A percentile compares a stretch with the other conserved stretches of the same genome.
These are phyloP conservation scores for Henckelia pumila DNA, from an alignment of 257 asterid genomes.

Conservation along the genomic window DNA sequence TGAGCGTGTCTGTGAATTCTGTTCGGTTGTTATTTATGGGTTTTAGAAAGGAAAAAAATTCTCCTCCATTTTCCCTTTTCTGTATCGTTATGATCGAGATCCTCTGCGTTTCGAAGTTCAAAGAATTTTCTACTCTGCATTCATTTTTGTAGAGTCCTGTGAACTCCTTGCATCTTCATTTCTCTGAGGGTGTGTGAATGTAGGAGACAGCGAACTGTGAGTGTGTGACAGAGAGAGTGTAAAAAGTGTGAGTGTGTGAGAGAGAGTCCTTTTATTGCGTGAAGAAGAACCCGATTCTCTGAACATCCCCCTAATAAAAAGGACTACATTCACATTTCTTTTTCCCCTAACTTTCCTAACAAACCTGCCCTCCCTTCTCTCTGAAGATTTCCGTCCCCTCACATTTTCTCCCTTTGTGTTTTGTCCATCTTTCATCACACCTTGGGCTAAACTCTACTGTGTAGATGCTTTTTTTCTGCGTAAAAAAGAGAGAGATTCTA, in stretches of 20 bases:
- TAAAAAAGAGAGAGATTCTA: not conserved
- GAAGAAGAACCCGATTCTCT: constrained; percentile 66
- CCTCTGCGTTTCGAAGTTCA: constrained; percentile 12
- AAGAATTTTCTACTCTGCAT: constrained; percentile 19
- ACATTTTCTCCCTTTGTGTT: not conserved
- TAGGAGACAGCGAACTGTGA: constrained; percentile 7
- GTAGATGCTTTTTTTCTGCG: not conserved
- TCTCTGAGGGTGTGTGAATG: constrained; percentile 8
- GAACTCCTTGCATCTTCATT: constrained; percentile 27
- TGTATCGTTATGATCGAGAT: constrained; percentile 20
- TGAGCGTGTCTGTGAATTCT: constrained; percentile 11
- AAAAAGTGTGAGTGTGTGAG: constrained; percentile 11
- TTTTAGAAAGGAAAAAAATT: constrained; percentile 17
- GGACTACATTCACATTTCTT: constrained; percentile 39
- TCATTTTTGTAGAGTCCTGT: not conserved
- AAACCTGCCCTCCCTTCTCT: constrained; percentile 22
- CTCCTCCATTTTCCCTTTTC: constrained; percentile 12
- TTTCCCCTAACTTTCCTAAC: constrained; percentile 25
- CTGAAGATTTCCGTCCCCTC: constrained; percentile 14
- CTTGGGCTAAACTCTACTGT: not conserved
- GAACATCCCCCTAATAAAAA: constrained; percentile 40
- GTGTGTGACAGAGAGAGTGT: constrained; percentile 18
- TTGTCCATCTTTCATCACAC: constrained; percentile 1
- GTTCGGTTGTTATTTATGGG: constrained; percentile 19
- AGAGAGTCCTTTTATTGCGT: constrained; percentile 37